These are phyloP conservation scores for Solanum tarapatanum DNA, from an alignment of 257 asterid genomes.

Conservation along the genomic window DNA sequence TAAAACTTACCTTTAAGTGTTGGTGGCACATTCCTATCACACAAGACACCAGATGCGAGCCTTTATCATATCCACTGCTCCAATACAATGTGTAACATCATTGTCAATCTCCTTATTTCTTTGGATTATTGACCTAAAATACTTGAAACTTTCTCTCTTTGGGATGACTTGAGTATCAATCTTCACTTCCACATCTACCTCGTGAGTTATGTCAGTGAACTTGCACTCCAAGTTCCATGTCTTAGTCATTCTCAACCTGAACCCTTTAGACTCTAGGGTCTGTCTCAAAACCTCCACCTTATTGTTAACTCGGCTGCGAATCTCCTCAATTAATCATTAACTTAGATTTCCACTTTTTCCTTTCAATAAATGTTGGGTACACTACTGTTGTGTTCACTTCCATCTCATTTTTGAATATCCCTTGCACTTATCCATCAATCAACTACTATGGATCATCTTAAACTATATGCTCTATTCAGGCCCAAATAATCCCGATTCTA, in stretches of 20 bases:
- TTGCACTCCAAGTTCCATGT: neutral
- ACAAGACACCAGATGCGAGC: neutral
- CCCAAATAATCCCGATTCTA: neutral
- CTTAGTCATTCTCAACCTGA: neutral
- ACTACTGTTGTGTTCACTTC: neutral
- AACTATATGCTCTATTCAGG: neutral
- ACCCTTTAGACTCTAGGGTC: neutral
- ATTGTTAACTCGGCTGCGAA: neutral
- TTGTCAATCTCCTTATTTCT: neutral
- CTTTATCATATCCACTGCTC: neutral
- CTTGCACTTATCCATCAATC: neutral
- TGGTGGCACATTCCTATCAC: neutral
- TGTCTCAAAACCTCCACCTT: neutral
- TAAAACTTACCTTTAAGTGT: neutral
- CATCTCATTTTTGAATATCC: neutral
- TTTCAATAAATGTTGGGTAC: neutral
- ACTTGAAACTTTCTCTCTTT: neutral
- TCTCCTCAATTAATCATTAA: neutral
- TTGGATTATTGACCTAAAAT: neutral
- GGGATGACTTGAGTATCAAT: neutral
- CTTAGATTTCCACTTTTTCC: neutral
- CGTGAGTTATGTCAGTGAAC: neutral
- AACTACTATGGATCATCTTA: neutral
- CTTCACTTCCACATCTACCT: neutral
- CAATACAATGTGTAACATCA: neutral